These are phyloP conservation scores for Haplographium delicatum DNA, from an alignment of 495 filamentous ascomycete species.

Conservation along the genomic window DNA sequence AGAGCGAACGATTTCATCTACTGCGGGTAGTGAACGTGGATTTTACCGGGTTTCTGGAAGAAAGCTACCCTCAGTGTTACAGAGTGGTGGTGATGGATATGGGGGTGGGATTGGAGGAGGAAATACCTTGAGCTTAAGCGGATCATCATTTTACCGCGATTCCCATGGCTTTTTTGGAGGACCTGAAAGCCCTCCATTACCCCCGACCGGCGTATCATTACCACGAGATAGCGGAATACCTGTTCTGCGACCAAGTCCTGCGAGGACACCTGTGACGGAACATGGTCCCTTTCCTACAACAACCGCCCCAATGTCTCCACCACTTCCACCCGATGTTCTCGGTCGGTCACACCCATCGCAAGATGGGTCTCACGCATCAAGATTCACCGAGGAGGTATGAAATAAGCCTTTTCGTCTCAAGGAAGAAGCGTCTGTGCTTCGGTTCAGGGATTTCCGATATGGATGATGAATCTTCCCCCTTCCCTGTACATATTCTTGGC, in stretches of 20 bases:
- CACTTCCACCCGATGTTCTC: slow-evolving; percentile 32
- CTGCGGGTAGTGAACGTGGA: slow-evolving; percentile 43
- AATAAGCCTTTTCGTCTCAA: slow-evolving; percentile 21
- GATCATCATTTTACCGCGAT: slow-evolving; percentile 44
- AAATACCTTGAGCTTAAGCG: slow-evolving; percentile 40
- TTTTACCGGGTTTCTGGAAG: slow-evolving; percentile 59
- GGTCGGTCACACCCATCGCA: slow-evolving; percentile 40
- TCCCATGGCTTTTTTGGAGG: slow-evolving; percentile 40
- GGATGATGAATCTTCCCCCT: slow-evolving; percentile 14
- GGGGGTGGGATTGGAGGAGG: slow-evolving; percentile 36
- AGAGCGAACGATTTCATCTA: slow-evolving; percentile 30
- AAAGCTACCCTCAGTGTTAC: slow-evolving; percentile 66
- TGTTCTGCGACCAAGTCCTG: slow-evolving; percentile 29
- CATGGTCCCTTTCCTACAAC: slow-evolving; percentile 31
- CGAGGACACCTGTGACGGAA: slow-evolving; percentile 33
- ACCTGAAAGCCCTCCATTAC: slow-evolving; percentile 13
- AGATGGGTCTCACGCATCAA: slow-evolving; percentile 42
- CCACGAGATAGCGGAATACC: slow-evolving; percentile 20
- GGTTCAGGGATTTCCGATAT: slow-evolving; percentile 10
- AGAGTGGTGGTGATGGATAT: slow-evolving; percentile 66
- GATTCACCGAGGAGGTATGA: slow-evolving; percentile 49
- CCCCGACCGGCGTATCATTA: slow-evolving; percentile 1
- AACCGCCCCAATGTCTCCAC: slow-evolving; percentile 23
- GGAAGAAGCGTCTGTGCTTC: slow-evolving; percentile 17
- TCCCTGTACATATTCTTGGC: slow-evolving; percentile 22